Percentiles rank a stretch among this genome's conserved stretches.
phyloP scores from a whole-genome alignment of 768 basidiomycete species.

The Agrocybe chaxingu region DNA sequence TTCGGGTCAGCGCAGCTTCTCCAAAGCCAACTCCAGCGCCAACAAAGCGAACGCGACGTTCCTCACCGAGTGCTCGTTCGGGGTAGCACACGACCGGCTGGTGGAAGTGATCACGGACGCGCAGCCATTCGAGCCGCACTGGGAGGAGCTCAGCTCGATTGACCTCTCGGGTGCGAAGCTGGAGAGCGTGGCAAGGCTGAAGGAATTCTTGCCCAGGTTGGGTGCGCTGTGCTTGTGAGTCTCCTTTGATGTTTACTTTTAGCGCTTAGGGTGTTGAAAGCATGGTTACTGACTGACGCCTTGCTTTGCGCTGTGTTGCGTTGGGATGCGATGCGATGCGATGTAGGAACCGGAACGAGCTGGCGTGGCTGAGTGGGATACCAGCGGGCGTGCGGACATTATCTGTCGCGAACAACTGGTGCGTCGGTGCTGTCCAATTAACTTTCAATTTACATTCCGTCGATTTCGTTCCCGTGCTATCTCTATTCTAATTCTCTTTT shows the following conservation, averaged over 20 bases:
- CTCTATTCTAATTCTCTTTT: conserved; percentile 9
- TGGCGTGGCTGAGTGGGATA: conserved; percentile 80
- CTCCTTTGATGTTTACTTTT: not conserved
- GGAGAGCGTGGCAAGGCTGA: conserved; percentile 78
- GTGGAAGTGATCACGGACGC: conserved; percentile 93
- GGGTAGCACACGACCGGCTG: conserved; percentile 86
- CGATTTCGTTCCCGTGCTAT: conserved; percentile 3
- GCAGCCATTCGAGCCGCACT: conserved; percentile 91
- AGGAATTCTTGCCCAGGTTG: conserved; percentile 86
- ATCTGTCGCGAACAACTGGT: conserved; percentile 77
- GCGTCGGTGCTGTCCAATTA: conserved; percentile 20
- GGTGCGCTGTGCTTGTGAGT: conserved; percentile 77
- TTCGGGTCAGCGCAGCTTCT: conserved; percentile 23
- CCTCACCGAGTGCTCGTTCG: conserved; percentile 96
- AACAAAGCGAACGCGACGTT: conserved; percentile 44
- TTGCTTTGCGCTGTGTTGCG: conserved; percentile 2
- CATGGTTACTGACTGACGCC: conserved; percentile 2
- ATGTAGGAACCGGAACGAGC: conserved; percentile 64
- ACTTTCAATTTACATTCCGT: conserved; percentile 7
- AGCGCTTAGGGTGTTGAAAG: conserved; percentile 4
- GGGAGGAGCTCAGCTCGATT: conserved; percentile 77
- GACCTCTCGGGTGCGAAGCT: conserved; percentile 71
- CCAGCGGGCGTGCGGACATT: conserved; percentile 71
- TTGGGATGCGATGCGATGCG: conserved; percentile 11
- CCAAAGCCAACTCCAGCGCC: conserved; percentile 3